Percentiles rank a stretch among this genome's conserved stretches.
These are phyloP conservation scores for Verticillium isaacii DNA, from an alignment of 2,329 filamentous ascomycete genomes.

Conservation along the genomic window DNA sequence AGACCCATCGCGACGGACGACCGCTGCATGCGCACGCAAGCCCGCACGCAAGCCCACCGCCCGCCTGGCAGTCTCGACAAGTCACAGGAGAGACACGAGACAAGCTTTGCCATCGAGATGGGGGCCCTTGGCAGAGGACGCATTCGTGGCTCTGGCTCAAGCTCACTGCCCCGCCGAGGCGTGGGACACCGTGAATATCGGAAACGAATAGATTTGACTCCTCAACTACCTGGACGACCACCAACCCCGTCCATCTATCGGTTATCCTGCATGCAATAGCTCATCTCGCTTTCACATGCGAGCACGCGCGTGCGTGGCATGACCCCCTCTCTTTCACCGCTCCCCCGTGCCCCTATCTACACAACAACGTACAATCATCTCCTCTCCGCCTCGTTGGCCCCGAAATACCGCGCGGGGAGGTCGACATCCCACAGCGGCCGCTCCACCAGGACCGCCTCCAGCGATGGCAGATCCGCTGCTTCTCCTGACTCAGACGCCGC, in stretches of 20 bases:
- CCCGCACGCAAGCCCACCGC: neutral
- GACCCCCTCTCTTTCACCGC: neutral
- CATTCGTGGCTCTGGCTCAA: neutral
- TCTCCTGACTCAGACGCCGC: neutral
- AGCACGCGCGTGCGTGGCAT: neutral
- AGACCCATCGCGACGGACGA: neutral
- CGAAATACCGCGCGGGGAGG: conserved; percentile 66
- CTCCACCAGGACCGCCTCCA: conserved; percentile 87
- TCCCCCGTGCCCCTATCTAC: neutral
- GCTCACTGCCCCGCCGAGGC: neutral
- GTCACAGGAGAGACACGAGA: neutral
- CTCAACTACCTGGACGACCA: neutral
- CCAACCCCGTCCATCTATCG: neutral
- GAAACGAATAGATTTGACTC: neutral
- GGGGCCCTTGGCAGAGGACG: neutral
- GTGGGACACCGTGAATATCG: neutral
- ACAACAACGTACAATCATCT: neutral
- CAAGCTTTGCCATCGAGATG: neutral
- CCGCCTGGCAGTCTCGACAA: neutral
- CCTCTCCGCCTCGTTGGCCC: conserved; percentile 48
- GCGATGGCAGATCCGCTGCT: conserved; percentile 21
- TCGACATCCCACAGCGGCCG: conserved; percentile 80
- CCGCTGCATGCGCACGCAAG: neutral
- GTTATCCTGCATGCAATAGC: neutral
- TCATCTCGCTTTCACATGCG: neutral